A percentile compares a stretch with the other conserved stretches of the same genome.
Conservation (phyloP, 2,329 filamentous ascomycete species). For the Aspergillus uvarum region DNA sequence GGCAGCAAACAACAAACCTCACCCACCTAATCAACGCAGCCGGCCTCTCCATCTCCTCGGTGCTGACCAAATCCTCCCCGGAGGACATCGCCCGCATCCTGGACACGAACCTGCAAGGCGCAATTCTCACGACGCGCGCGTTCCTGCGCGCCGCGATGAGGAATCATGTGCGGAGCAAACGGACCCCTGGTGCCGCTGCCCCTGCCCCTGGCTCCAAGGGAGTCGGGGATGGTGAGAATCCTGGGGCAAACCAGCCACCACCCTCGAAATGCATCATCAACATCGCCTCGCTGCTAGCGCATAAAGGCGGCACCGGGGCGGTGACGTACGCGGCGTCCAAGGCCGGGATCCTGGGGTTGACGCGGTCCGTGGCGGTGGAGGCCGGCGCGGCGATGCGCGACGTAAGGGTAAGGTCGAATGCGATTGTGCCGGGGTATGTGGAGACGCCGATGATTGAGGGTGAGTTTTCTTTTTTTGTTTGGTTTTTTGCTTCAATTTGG, state of each 20-base stretch:
- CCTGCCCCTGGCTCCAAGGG: too few relatives aligned
- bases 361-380: constrained; percentile 37
- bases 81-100: constrained; percentile 59
- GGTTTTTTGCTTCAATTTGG: too few relatives aligned
- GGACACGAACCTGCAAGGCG: constrained; percentile 64
- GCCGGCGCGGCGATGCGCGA: constrained; percentile 54
- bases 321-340: constrained; percentile 77
- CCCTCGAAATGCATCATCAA: constrained; percentile 77
- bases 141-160: constrained; percentile 39
- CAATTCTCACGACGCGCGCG: constrained; percentile 41
- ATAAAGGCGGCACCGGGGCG: constrained; percentile 67
- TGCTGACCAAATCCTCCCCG: constrained; percentile 59
- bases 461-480: constrained; percentile 40
- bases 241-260: constrained; percentile 23
- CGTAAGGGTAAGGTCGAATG: constrained; percentile 71
- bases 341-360: constrained; percentile 69
- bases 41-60: constrained; percentile 65
- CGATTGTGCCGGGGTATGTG: constrained; percentile 79
- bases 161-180: constrained; percentile 17
- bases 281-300: constrained; percentile 71
- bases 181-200: too few relatives aligned
- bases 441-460: constrained; percentile 73
- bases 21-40: constrained; percentile 77
- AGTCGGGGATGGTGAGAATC: background rate
- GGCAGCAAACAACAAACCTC: constrained; percentile 26